These are phyloP conservation scores for Bipolaris victoriae DNA, from an alignment of 2,329 filamentous ascomycete species.

Conservation along the genomic window DNA sequence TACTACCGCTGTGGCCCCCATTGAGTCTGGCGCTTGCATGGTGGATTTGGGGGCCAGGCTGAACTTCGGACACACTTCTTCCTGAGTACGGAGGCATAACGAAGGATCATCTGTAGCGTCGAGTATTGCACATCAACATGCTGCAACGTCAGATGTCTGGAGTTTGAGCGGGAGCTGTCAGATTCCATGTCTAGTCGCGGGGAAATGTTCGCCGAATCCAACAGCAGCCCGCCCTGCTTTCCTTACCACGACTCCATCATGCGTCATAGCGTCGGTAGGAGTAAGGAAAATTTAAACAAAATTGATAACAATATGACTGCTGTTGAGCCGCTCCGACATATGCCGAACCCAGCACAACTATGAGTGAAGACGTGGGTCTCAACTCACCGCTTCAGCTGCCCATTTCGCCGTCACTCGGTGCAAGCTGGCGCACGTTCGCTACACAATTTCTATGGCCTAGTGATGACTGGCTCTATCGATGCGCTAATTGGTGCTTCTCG, in stretches of 20 bases:
- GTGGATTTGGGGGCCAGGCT: conserved; percentile 22
- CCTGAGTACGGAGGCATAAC: background rate
- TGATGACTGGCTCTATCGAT: background rate
- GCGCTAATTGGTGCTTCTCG: background rate
- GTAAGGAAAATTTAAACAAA: background rate
- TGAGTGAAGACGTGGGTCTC: conserved; percentile 11
- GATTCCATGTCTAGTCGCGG: background rate
- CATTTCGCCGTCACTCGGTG: background rate
- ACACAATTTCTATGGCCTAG: background rate
- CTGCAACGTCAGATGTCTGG: background rate
- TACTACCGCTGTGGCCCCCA: conserved; percentile 7
- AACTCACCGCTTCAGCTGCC: conserved; percentile 16
- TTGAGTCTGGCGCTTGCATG: conserved; percentile 17
- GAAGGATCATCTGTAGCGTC: background rate
- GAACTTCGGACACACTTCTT: background rate
- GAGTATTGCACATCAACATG: background rate
- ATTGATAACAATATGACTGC: background rate
- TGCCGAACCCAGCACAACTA: conserved; percentile 5
- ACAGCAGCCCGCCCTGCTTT: background rate
- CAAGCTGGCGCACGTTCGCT: background rate
- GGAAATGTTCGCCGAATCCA: conserved; percentile 6
- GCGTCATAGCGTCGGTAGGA: conserved; percentile 5
- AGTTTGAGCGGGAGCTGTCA: background rate
- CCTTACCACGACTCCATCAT: conserved; percentile 9
- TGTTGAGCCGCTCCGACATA: conserved; percentile 7